Base-by-base conservation (phyloP, 345 rosid species). In the Pelargonium nanum region DNA sequence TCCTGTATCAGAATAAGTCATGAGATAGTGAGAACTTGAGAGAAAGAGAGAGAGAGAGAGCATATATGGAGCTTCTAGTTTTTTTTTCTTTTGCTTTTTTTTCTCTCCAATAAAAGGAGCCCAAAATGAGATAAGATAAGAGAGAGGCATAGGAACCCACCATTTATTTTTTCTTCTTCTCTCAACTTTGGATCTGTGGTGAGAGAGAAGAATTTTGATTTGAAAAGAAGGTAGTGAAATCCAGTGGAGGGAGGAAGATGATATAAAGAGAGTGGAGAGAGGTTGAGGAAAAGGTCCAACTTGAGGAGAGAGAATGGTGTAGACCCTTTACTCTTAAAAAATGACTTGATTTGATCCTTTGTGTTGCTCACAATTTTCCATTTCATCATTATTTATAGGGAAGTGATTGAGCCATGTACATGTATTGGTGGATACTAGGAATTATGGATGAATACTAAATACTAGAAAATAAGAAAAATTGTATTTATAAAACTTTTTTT, bases 141-240 rank as follows among this genome's bases (percentile, higher is more conserved):
- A 26, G 26, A 56, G 58, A 56, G 24, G 58, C 26, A 53, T 57
- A n/a, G 25, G 79, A 75, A 76, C 81, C 74, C 81, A 85, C 96
- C 96, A 88, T 86, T 26, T 65, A 20, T 61, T 5, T 64, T 20
- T 24, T 22, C 59, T 23, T 22, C 12, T 56, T 20, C 21, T 22
- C 56, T 6, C 51, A 19, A 68, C 54, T 73, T 68, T 64, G 57
- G 25, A 24, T 28, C 8, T 51, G 5, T n/a, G 21, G 34, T 32
- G 15, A 50, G 54, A 45, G 24, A 26, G 24, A 19, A 7, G 50
- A 58, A 32, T 21, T 52, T 61, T 48, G 25, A n/a, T 22, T 22
- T 55, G 45, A 26, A 45, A 40, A 40, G 16, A 9, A 40, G 3
- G 7, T 61, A n/a, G 65, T 20, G 5, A 48, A 50, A 61, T 17